These are phyloP conservation scores for Alternaria sp. DNA, from an alignment of 2,329 filamentous ascomycete species.

Conservation along the genomic window DNA sequence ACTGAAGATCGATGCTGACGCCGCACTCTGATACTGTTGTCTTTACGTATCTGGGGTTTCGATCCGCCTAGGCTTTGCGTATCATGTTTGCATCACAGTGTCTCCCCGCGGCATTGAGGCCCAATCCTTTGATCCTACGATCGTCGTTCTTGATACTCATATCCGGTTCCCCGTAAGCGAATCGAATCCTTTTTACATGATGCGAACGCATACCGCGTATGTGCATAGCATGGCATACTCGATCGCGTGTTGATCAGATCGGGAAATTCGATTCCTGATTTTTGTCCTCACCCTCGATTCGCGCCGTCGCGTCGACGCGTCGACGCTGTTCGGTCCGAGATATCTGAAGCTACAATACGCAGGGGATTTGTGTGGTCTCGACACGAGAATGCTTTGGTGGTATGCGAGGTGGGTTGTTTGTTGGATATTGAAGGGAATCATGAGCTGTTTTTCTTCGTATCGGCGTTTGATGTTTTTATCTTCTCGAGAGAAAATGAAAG, in stretches of 20 bases:
- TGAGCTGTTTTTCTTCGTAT: not conserved
- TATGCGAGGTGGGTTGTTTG: not conserved
- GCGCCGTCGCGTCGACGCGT: accelerated
- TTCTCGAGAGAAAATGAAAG: no score
- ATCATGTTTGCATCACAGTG: not conserved
- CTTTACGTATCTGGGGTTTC: not conserved
- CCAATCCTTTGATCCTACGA: not conserved
- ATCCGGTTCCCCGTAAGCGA: not conserved
- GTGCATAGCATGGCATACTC: not conserved
- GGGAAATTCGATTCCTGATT: not conserved
- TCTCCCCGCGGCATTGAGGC: not conserved
- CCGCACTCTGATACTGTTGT: not conserved
- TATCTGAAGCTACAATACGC: not conserved
- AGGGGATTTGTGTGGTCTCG: not conserved
- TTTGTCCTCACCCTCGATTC: not conserved
- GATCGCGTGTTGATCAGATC: not conserved
- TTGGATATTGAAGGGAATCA: not conserved
- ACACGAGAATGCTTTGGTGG: not conserved
- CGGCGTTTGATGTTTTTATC: not conserved
- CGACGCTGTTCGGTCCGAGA: not conserved
- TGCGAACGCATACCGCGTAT: not conserved
- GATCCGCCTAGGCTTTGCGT: not conserved
- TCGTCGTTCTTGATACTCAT: not conserved
- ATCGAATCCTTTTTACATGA: not conserved
- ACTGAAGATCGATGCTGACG: no score